Base-by-base conservation (phyloP, 2,329 filamentous ascomycete genomes). In the Arthrobotrys musiformis region DNA sequence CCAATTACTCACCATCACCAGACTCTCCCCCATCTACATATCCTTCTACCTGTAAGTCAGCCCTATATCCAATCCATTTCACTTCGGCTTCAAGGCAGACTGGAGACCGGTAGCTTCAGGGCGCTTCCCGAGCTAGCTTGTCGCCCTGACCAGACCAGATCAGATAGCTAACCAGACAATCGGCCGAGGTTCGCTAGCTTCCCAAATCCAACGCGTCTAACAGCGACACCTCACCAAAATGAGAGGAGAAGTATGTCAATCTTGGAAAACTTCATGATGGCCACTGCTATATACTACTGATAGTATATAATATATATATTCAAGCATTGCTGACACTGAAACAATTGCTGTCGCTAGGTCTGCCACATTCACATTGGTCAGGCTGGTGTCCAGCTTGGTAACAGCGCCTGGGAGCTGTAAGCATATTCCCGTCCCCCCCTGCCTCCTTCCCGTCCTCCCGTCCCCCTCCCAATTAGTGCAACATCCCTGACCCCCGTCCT, bases 401-500 rank as follows among this genome's bases (percentile, higher is more conserved):
- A 90, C 85, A 88, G 87, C 82, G 89, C 89, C 80, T 91, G 89
- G 89, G 89, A 91, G 84, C 86, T 90, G 89, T 90, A 88, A 80
- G 88, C 83, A 70, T 52, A 62, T 30, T 30, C 61, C 50, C 48
- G 24, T 48, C 24, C 33, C 58, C 22, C 56, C n/a, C n/a, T n/a
- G n/a, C n/a, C n/a, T n/a, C 30, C 30, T 4, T 33, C 30, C 30
- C 30, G 30, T 33, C 9, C 30, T 9, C 30, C 9, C 40, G n/a
- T 9, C 40, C 40, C 40, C 4, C 7, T n/a, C 15, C 37, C 37
- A 2, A 13, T 4, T n/a, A 37, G 24, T 46, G 33, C 54, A 40
- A 62, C 48, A 78, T 79, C 58, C 61, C 67, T 79, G 70, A 74
- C 42, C 68, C 46, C 63, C 54, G n/a, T n/a, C n/a, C n/a, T n/a